phyloP scores from a whole-genome alignment of 148 eudicot species.

The Camellia granthamiana region DNA sequence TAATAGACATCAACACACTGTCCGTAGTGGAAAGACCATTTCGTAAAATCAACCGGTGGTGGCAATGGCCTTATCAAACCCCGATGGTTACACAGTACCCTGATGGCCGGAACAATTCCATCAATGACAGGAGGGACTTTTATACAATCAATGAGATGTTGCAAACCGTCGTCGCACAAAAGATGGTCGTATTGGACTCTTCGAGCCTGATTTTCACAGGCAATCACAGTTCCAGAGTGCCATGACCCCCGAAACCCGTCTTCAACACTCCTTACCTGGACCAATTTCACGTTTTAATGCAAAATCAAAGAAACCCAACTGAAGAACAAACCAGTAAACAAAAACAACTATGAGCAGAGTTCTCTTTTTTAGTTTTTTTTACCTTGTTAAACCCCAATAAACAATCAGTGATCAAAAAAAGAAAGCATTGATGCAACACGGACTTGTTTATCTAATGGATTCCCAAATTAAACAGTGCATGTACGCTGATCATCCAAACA shows the following conservation, averaged over 20 bases:
- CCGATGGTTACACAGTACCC: conserved; percentile 16
- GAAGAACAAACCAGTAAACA: not conserved
- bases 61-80: conserved; percentile 66
- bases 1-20: conserved; percentile 70
- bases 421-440: not conserved
- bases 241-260: conserved; percentile 85
- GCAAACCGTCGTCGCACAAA: conserved; percentile 34
- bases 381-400: conserved; percentile 14
- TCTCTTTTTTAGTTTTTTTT: not conserved
- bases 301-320: not conserved
- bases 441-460: not conserved
- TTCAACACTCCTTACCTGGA: conserved; percentile 79
- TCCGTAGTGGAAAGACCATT: conserved; percentile 44
- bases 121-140: conserved; percentile 43
- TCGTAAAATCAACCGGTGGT: conserved; percentile 13
- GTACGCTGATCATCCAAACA: not conserved
- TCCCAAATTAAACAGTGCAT: not conserved
- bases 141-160: conserved; percentile 33
- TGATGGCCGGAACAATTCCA: conserved; percentile 20
- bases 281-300: not conserved
- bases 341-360: not conserved
- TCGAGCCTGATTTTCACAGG: conserved; percentile 23
- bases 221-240: conserved; percentile 59
- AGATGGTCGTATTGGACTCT: conserved; percentile 50
- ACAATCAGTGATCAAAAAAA: conserved; percentile 8